Conservation (phyloP, 345 rosid species). For the Salix arbutifolia region DNA sequence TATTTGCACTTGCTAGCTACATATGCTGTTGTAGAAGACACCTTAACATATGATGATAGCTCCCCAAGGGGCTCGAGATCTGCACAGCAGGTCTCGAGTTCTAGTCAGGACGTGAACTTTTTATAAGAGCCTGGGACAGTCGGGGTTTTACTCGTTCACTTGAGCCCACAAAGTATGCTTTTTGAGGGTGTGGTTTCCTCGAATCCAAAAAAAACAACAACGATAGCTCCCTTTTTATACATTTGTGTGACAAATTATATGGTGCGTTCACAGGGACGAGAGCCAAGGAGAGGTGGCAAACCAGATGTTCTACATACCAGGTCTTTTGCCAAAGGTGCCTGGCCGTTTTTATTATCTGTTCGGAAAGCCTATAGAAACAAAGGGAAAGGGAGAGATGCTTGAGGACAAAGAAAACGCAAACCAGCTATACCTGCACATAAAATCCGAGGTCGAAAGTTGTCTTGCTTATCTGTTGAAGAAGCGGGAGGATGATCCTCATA, state of each 20-base stretch:
- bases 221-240: background rate
- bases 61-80: too few species aligned
- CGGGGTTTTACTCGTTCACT: too few species aligned
- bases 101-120: too few species aligned
- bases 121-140: too few species aligned
- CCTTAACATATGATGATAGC: background rate
- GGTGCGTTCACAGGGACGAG: slow-evolving; percentile 42
- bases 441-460: slow-evolving; percentile 51
- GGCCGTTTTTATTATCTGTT: slow-evolving; percentile 71
- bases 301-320: slow-evolving; percentile 47
- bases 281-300: slow-evolving; percentile 55
- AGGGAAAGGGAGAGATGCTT: slow-evolving; percentile 49
- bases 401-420: slow-evolving; percentile 50
- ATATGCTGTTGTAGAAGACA: background rate
- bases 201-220: too few species aligned
- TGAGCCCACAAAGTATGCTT: too few species aligned
- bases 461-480: slow-evolving; percentile 65
- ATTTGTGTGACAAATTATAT: slow-evolving; percentile 11
- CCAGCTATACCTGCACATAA: slow-evolving; percentile 51
- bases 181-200: too few species aligned
- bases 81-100: too few species aligned
- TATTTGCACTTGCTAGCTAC: background rate
- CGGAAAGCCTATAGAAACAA: slow-evolving; percentile 59
- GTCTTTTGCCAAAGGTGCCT: slow-evolving; percentile 54
- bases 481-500: slow-evolving; percentile 66